Evolutionary conservation across 1,284 basidiomycete species (phyloP).

Genomic region (Dichomitus squalens): DNA sequence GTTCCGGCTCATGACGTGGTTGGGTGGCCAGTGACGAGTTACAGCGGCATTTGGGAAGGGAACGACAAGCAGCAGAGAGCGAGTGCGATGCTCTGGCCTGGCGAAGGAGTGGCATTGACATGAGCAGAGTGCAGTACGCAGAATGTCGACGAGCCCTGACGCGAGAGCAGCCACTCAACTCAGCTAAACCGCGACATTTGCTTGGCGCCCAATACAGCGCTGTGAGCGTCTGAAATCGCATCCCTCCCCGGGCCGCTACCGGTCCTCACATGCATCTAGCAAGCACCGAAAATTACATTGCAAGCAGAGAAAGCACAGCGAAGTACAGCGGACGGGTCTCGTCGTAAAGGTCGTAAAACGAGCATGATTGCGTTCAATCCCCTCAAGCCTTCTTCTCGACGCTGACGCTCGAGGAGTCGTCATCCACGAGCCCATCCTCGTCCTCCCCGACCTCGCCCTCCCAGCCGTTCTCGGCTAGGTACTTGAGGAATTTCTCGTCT

Average conservation of each 20-base stretch:
- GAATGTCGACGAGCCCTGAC: background rate
- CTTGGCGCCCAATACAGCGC: background rate
- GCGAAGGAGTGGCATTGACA: slow-evolving; percentile 36
- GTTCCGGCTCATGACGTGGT: slow-evolving; percentile 9
- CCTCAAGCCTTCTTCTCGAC: slow-evolving; percentile 21
- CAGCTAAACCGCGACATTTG: background rate
- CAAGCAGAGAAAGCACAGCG: too few species aligned
- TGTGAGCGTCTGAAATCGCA: background rate
- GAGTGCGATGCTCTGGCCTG: slow-evolving; percentile 28
- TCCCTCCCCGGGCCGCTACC: background rate
- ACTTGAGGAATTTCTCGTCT: slow-evolving; percentile 63
- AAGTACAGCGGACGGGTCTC: background rate
- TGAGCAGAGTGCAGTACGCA: slow-evolving; percentile 20
- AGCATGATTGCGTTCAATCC: background rate
- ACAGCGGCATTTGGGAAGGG: slow-evolving; percentile 25
- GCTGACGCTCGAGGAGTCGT: slow-evolving; percentile 20
- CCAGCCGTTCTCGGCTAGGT: slow-evolving; percentile 68
- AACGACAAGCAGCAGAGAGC: slow-evolving; percentile 24
- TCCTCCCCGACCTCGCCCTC: slow-evolving; percentile 61
- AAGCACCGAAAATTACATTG: too few species aligned
- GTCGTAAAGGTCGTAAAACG: background rate
- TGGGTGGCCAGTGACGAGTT: slow-evolving; percentile 31
- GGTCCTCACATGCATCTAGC: too few species aligned
- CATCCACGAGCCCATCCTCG: slow-evolving; percentile 37
- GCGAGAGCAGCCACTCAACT: background rate